A percentile compares a stretch with the other conserved stretches of the same genome.
Conservation (phyloP, 106 monocot genomes). For the Acorus gramineus region DNA sequence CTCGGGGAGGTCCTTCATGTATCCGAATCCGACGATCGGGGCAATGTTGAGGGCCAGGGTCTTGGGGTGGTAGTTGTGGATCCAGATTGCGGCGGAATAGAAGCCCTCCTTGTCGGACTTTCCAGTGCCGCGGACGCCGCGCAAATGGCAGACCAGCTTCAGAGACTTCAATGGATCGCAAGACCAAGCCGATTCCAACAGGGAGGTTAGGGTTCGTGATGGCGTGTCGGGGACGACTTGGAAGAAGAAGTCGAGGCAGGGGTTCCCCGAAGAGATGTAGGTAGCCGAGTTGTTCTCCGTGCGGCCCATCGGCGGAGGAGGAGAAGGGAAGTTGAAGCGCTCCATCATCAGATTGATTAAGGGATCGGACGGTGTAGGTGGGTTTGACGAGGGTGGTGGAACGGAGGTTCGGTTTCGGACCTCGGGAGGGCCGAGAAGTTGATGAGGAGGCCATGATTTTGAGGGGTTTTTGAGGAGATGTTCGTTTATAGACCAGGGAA, state of each 20-base stretch:
- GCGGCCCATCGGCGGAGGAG: conserved; percentile 15
- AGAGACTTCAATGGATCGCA: conserved; percentile 23
- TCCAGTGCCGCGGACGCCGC: conserved; percentile 32
- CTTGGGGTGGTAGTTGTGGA: conserved; percentile 41
- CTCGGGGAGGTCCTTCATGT: conserved; percentile 45
- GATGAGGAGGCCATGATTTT: no score
- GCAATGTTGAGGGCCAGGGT: conserved; percentile 36
- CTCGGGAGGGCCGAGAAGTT: conserved; percentile 39
- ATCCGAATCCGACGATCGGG: conserved; percentile 28
- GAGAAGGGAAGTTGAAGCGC: conserved; percentile 10
- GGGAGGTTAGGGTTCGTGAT: conserved; percentile 1
- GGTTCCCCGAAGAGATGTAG: conserved; percentile 37
- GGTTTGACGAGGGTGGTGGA: background rate
- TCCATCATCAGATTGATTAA: conserved; percentile 27
- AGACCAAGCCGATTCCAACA: conserved; percentile 27
- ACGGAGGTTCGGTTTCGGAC: background rate
- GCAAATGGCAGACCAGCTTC: conserved; percentile 38
- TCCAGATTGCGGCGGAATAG: conserved; percentile 37
- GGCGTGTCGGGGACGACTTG: conserved; percentile 29
- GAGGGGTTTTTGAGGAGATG: no score
- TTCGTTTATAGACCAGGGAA: no score
- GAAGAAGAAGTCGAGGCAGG: conserved; percentile 46
- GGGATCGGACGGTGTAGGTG: background rate
- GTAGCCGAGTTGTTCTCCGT: conserved; percentile 49
- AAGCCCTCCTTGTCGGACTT: conserved; percentile 40